A percentile compares a stretch with the other conserved stretches of the same genome.
These are phyloP conservation scores for Tricholoma bakamatsutake DNA, from an alignment of 768 basidiomycete species.

Conservation along the genomic window DNA sequence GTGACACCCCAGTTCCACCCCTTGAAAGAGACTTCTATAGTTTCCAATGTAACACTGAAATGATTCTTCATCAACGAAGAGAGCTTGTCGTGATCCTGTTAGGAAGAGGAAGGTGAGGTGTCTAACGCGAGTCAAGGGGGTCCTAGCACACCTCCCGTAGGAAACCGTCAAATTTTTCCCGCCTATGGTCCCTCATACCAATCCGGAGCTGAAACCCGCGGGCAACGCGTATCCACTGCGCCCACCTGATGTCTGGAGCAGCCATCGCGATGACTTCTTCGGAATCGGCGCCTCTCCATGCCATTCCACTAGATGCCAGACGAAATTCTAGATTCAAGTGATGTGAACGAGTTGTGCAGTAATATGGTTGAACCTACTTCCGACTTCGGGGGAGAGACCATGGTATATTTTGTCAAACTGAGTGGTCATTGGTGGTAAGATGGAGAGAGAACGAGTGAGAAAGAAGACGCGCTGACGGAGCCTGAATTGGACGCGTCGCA, in stretches of 20 bases:
- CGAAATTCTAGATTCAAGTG: conserved; percentile 61
- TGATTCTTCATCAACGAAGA: conserved; percentile 76
- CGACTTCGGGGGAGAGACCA: conserved; percentile 63
- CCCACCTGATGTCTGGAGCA: conserved; percentile 76
- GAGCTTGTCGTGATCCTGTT: conserved; percentile 88
- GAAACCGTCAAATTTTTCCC: conserved; percentile 93
- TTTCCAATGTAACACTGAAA: conserved; percentile 81
- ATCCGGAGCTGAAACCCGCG: conserved; percentile 87
- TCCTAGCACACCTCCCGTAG: conserved; percentile 64
- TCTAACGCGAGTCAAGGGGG: neutral
- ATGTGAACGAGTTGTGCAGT: conserved; percentile 10
- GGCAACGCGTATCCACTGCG: conserved; percentile 88
- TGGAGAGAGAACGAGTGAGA: neutral
- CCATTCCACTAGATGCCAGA: conserved; percentile 85
- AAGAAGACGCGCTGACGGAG: conserved; percentile 40
- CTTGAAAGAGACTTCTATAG: conserved; percentile 80
- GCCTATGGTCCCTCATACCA: conserved; percentile 68
- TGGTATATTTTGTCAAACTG: conserved; percentile 87
- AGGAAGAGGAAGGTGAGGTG: neutral
- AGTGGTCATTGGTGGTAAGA: conserved; percentile 43
- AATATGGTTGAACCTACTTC: conserved; percentile 56
- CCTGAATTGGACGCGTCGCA: conserved; percentile 34
- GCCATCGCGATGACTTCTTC: conserved; percentile 60
- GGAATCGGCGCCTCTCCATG: conserved; percentile 82
- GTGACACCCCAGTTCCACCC: conserved; percentile 99